These are phyloP conservation scores for Cymbidium sinense DNA, from an alignment of 106 monocot genomes.

Conservation along the genomic window DNA sequence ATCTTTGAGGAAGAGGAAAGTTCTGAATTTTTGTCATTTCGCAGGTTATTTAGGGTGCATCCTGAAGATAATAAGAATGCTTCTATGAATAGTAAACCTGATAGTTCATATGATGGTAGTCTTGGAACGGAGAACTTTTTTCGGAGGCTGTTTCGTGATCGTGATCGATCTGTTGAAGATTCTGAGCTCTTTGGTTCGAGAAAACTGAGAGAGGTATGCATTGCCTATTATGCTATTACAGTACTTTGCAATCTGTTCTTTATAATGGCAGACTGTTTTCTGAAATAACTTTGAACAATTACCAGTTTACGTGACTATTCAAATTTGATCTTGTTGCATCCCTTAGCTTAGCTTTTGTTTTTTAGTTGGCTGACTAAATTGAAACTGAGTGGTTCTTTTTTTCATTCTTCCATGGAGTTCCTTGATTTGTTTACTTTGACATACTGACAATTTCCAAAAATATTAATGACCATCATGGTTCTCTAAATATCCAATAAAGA, in stretches of 20 bases:
- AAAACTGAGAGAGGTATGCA: slow-evolving; percentile 62
- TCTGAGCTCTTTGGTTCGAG: slow-evolving; percentile 78
- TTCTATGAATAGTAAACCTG: slow-evolving; percentile 35
- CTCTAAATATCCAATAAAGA: neutral
- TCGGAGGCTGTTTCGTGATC: slow-evolving; percentile 75
- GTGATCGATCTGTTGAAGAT: slow-evolving; percentile 93
- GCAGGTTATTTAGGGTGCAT: slow-evolving; percentile 84
- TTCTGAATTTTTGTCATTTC: slow-evolving; percentile 78
- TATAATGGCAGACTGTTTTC: neutral
- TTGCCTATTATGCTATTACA: neutral
- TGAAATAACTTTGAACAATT: neutral
- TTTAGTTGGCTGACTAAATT: neutral
- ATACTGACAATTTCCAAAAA: neutral
- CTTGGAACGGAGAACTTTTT: slow-evolving; percentile 95
- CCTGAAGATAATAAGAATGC: slow-evolving; percentile 61
- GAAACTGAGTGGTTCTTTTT: neutral
- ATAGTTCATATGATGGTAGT: slow-evolving; percentile 50
- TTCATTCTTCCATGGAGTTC: neutral
- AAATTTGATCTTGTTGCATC: neutral
- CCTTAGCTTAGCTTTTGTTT: neutral
- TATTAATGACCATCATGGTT: neutral
- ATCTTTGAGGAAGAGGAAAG: slow-evolving; percentile 70
- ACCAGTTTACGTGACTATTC: neutral
- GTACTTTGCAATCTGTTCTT: neutral
- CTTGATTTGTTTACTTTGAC: neutral